Evolutionary conservation across 2,329 filamentous ascomycete species (phyloP).

Genomic region (Neoascochyta sp.): DNA sequence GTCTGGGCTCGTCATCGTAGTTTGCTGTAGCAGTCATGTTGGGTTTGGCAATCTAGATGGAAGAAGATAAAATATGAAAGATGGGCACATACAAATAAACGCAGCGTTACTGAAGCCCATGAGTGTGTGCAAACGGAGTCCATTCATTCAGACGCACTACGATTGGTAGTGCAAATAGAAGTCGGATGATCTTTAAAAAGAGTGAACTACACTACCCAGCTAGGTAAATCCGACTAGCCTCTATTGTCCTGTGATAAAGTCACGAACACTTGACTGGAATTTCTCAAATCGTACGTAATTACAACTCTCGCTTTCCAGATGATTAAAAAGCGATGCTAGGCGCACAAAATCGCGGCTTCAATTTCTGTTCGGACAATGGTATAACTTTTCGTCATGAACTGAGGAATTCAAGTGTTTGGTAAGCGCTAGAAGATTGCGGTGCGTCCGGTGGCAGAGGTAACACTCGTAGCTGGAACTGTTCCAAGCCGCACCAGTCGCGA

Average conservation of each 20-base stretch:
- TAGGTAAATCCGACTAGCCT: conserved; percentile 5
- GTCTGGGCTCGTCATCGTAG: no score
- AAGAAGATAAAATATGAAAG: no score
- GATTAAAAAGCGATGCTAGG: conserved; percentile 44
- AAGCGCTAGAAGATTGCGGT: conserved; percentile 36
- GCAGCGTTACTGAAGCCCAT: no score
- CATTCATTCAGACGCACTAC: no score
- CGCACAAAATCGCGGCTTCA: conserved; percentile 40
- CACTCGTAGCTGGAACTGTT: conserved; percentile 52
- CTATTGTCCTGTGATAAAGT: conserved; percentile 7
- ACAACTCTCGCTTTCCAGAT: conserved; percentile 47
- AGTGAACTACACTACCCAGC: no score
- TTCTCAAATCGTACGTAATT: conserved; percentile 40
- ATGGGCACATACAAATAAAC: no score
- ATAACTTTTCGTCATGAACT: conserved; percentile 47
- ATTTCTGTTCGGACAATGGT: conserved; percentile 44
- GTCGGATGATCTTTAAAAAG: no score
- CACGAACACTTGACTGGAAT: conserved; percentile 32
- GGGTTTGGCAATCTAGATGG: no score
- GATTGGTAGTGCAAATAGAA: no score
- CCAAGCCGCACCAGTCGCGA: conserved; percentile 34
- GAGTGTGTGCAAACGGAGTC: no score
- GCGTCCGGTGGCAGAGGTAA: conserved; percentile 50
- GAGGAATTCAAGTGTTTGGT: conserved; percentile 55
- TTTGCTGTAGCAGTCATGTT: no score